Evolutionary conservation across 2,329 filamentous ascomycete genomes (phyloP), one percentile per base, ranked within the genome.

Genomic region (Colletotrichum orchidophilum): DNA sequence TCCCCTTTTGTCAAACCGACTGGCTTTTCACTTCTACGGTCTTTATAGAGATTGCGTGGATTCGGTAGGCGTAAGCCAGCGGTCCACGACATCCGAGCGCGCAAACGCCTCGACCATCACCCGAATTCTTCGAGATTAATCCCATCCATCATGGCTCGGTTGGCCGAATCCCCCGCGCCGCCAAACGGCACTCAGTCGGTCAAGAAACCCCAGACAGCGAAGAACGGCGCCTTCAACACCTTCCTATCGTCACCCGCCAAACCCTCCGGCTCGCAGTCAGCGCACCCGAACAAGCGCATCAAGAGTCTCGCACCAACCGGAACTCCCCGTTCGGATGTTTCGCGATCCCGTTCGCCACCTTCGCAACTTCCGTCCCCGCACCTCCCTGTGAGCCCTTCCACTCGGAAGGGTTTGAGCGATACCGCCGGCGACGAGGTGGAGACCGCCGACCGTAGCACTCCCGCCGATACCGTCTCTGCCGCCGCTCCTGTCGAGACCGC

Each of bases 201-300:
- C 12, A 70, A 54, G 27, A 66, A 61, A 21, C 27, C 31, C 3
- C 66, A 70, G 21, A 29, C 46, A 7, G 50, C 70, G 18, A 72
- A 52, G 54, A 63, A 72, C 66, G 29, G 66, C 33, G 31, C 69
- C 24, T 31, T 63, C 8, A 53, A 46, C 11, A 26, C 50, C 64
- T 70, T 72, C 31, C 50, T 72, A 7, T 65, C 70, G 3, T 70
- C 70, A 7, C 21, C 69, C 9, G 59, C 53, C 6, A 69, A 65
- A 39, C 53, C 70, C 54, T 55, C 65, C 35, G 55, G 35, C 9
- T 70, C 70, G 12, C 65, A 61, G 31, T 70, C 49, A 35, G 59
- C 66, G 33, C 66, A 61, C 26, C 66, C 60, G 5, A 71, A 49
- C 29, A 72, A 70, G 49, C 65, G 70, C 61, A 15, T 61, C 54